Evolutionary conservation across 192 early-diverging fungal species (phyloP).

Genomic region (Linnemannia exigua): DNA sequence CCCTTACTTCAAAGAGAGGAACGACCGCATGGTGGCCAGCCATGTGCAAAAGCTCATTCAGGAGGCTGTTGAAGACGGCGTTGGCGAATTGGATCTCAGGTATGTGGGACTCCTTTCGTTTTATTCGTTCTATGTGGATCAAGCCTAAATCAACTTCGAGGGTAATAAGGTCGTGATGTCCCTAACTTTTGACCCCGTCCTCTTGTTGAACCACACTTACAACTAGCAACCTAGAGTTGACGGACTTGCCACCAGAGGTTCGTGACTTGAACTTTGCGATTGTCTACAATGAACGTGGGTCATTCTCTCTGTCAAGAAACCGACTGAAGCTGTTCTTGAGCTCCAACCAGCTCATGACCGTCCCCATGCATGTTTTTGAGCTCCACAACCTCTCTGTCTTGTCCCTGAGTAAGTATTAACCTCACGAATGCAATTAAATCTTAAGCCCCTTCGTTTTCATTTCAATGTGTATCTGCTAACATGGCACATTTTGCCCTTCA

Average conservation of each 20-base stretch:
- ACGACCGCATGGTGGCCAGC: slow-evolving; percentile 26
- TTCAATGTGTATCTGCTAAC: neutral
- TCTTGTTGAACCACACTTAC: neutral
- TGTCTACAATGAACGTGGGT: slow-evolving; percentile 48
- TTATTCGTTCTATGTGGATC: neutral
- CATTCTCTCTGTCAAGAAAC: slow-evolving; percentile 45
- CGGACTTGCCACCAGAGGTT: slow-evolving; percentile 41
- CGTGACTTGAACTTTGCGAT: slow-evolving; percentile 47
- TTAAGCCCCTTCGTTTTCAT: neutral
- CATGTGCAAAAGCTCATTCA: slow-evolving; percentile 53
- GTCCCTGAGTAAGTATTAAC: slow-evolving; percentile 57
- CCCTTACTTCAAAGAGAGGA: slow-evolving; percentile 39
- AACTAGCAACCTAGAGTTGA: slow-evolving; percentile 39
- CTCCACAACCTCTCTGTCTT: slow-evolving; percentile 63
- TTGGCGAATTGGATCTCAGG: slow-evolving; percentile 52
- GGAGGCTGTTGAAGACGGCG: slow-evolving; percentile 52
- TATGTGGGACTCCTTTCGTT: slow-evolving; percentile 14
- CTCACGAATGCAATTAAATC: neutral
- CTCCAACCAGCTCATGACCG: slow-evolving; percentile 47
- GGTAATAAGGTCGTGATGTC: neutral
- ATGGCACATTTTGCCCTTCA: neutral
- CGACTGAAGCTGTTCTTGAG: slow-evolving; percentile 62
- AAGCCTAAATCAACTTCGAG: neutral
- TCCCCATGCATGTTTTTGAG: slow-evolving; percentile 57
- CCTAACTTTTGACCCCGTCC: neutral